Evolutionary conservation across 179 eudicot species (phyloP), one percentile per base, ranked within the genome.

Genomic region (Vitellaria paradoxa): DNA sequence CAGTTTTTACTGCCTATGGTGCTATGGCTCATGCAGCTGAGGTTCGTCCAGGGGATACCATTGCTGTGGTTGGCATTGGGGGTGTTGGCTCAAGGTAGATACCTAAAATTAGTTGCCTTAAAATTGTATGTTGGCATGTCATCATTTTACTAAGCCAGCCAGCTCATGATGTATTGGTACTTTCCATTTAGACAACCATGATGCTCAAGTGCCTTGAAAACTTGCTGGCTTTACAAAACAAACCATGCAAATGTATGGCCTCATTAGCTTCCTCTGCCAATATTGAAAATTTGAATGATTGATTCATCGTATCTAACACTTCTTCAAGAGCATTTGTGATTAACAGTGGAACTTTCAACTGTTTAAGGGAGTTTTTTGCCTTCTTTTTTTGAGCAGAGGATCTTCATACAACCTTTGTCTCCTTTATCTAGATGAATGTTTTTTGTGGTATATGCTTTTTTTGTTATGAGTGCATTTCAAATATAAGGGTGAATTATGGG

Each of bases 1-100:
- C 99, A 64, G 98, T 96, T 79, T 96, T 96, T 79, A 96, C 99
- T 26, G 99, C 99, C 78, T 96, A 91, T 80, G 99, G 99, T 76
- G 98, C 99, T 56, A 91, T 96, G 97, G 94, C 88, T 83, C 99
- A 96, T 91, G 98, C 98, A 66, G 99, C 99, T 75, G 86, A 89
- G 83, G 84, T 96, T 78, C 95, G 97, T 59, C 91, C 97, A 72
- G 99, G 99, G 76, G 98, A 96, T 82, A 78, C 99, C 6, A 74
- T 96, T 86, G 99, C 98, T 71, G 94, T 96, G 65, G 94, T 96
- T 78, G 99, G 99, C 63, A 88, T 94, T 61, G 99, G 99, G 68
- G 99, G 99, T 81, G 99, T 96, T 84, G 99, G 99, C 80, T 92
- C 98, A 53, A 92, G 99, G 99, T 96, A 88, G 77, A 68, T 73